Percentiles rank a stretch among this genome's conserved stretches.
Evolutionary conservation across 192 early-diverging fungal genomes (phyloP).

Genomic region (Backusella macrospora): DNA sequence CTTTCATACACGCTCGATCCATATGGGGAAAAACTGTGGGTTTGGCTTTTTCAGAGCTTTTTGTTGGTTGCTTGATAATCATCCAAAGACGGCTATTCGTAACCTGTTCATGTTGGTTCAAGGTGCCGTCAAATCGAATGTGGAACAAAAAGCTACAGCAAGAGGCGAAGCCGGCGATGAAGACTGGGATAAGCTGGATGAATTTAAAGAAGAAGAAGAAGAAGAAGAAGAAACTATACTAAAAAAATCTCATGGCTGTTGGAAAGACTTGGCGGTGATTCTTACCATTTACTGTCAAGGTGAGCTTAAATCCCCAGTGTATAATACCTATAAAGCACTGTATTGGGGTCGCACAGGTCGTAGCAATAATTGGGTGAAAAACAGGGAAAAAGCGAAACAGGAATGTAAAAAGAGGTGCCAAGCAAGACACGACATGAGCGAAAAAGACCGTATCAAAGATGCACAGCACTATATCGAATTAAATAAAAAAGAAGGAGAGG

Average conservation of each 20-base stretch:
- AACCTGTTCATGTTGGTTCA: conserved; percentile 38
- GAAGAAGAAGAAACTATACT: background rate
- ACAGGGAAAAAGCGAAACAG: background rate
- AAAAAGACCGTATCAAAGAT: background rate
- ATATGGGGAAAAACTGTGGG: conserved; percentile 41
- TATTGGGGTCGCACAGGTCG: background rate
- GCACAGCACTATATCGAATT: background rate
- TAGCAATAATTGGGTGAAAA: too few species aligned
- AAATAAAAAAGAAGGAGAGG: background rate
- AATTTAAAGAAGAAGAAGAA: background rate
- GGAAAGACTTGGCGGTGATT: conserved; percentile 46
- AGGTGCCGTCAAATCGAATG: background rate
- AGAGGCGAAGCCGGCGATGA: conserved; percentile 4
- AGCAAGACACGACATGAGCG: background rate
- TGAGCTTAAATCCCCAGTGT: background rate
- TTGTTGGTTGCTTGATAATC: conserved; percentile 40
- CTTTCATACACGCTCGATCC: conserved; percentile 42
- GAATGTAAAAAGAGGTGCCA: background rate
- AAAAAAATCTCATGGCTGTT: conserved; percentile 47
- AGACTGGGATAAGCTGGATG: conserved; percentile 19
- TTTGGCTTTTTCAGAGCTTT: conserved; percentile 33
- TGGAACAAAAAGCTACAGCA: conserved; percentile 4
- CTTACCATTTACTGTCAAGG: conserved; percentile 36
- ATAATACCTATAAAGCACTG: background rate
- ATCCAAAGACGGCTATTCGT: conserved; percentile 40